Percentiles rank a stretch among this genome's conserved stretches.
phyloP scores from a whole-genome alignment of 257 asterid species.

The Primulina huaijiensis region DNA sequence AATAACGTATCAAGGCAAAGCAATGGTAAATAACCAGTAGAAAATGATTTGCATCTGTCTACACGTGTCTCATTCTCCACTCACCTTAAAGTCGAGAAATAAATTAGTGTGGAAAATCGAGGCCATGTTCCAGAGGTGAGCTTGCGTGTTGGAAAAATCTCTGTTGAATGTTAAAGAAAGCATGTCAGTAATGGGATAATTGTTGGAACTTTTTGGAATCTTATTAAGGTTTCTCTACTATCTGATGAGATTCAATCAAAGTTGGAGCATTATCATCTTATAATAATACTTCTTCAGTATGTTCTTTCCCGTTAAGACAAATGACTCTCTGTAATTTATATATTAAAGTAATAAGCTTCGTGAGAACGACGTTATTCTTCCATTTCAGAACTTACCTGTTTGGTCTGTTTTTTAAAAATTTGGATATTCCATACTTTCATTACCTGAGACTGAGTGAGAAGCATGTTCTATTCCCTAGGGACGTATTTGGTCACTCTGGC shows the following conservation, averaged over 20 bases:
- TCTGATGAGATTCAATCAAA: slow-evolving; percentile 8
- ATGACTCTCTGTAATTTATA: background rate
- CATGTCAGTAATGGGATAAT: background rate
- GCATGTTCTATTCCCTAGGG: background rate
- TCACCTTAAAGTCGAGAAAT: slow-evolving; percentile 2
- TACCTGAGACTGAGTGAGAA: background rate
- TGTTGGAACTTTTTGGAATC: background rate
- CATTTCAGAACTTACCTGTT: background rate
- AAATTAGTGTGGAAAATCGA: background rate
- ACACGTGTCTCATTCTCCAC: background rate
- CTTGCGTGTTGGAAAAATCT: background rate
- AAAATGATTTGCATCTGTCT: background rate
- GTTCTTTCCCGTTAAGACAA: background rate
- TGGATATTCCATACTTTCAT: background rate
- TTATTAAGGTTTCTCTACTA: background rate
- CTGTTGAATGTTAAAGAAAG: background rate
- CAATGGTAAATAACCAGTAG: background rate
- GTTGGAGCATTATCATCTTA: slow-evolving; percentile 2
- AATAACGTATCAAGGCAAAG: too few relatives aligned
- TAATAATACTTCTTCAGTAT: background rate
- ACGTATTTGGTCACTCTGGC: background rate
- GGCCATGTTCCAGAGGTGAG: background rate
- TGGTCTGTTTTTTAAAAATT: background rate
- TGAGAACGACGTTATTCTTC: background rate
- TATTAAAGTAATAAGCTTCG: background rate